phyloP scores from a whole-genome alignment of 768 basidiomycete genomes.

The Cyclocybe aegerita region DNA sequence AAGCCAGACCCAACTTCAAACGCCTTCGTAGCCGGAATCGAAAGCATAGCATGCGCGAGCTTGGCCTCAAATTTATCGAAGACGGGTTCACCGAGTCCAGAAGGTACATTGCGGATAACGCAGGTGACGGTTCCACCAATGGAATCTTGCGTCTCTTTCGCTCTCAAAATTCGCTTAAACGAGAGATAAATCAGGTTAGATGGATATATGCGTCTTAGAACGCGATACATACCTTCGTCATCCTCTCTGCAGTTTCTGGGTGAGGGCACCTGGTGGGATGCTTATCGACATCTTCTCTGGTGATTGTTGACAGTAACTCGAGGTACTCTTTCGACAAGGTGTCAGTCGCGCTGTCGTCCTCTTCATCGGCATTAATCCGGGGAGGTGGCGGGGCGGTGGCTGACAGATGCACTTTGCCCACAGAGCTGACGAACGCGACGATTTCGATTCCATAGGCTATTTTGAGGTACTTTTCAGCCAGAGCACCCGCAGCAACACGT shows the following conservation, averaged over 20 bases:
- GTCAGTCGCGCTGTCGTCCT: conserved; percentile 69
- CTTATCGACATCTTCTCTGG: conserved; percentile 86
- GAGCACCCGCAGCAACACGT: conserved; percentile 96
- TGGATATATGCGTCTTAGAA: background rate
- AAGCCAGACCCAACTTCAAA: conserved; percentile 99
- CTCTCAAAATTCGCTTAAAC: conserved; percentile 83
- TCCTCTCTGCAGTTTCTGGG: conserved; percentile 80
- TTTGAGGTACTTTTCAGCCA: conserved; percentile 94
- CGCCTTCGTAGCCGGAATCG: conserved; percentile 97
- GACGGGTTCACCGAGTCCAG: conserved; percentile 94
- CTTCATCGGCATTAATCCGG: conserved; percentile 37
- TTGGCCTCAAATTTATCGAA: conserved; percentile 98
- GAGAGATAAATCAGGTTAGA: background rate
- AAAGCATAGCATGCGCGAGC: conserved; percentile 97
- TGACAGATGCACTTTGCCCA: conserved; percentile 89
- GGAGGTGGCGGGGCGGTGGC: conserved; percentile 42
- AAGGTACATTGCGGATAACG: conserved; percentile 86
- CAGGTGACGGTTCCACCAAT: conserved; percentile 99
- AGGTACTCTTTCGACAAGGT: conserved; percentile 82
- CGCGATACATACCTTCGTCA: conserved; percentile 68
- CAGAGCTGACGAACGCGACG: conserved; percentile 95
- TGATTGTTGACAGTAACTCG: conserved; percentile 72
- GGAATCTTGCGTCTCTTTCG: conserved; percentile 88
- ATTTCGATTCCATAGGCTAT: conserved; percentile 88
- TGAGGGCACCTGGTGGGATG: conserved; percentile 90